phyloP scores from a whole-genome alignment of 495 filamentous ascomycete species.

The Amphirosellinia nigrospora region DNA sequence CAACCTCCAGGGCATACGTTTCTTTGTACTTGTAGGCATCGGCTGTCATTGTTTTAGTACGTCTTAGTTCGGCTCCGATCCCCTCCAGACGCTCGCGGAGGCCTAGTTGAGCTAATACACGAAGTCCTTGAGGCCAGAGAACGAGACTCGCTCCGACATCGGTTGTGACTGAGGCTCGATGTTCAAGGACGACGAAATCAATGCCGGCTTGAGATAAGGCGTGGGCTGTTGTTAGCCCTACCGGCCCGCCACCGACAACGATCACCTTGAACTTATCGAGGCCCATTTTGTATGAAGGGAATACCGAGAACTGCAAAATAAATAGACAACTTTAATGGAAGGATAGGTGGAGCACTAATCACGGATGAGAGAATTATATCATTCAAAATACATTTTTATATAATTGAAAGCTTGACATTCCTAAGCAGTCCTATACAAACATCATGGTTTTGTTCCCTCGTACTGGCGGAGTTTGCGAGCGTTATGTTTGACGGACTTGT shows the following conservation, averaged over 20 bases:
- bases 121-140: slow-evolving; percentile 39
- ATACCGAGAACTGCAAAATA: background rate
- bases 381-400: background rate
- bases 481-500: background rate
- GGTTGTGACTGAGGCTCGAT: slow-evolving; percentile 42
- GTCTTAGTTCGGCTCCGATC: background rate
- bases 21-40: background rate
- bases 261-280: slow-evolving; percentile 50
- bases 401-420: background rate
- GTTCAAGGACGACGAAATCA: slow-evolving; percentile 58
- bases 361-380: background rate
- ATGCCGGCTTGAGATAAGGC: slow-evolving; percentile 49
- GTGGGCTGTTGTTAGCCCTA: slow-evolving; percentile 55
- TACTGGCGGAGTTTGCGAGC: background rate
- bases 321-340: background rate
- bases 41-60: background rate
- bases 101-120: slow-evolving; percentile 58
- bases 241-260: slow-evolving; percentile 58
- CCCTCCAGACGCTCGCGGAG: slow-evolving; percentile 16
- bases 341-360: background rate
- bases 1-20: background rate
- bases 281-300: background rate
- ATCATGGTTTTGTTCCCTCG: background rate
- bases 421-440: background rate
- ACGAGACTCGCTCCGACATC: slow-evolving; percentile 51